These are phyloP conservation scores for Trichosporon coremiiforme DNA, from an alignment of 1,284 basidiomycete species.

Conservation along the genomic window DNA sequence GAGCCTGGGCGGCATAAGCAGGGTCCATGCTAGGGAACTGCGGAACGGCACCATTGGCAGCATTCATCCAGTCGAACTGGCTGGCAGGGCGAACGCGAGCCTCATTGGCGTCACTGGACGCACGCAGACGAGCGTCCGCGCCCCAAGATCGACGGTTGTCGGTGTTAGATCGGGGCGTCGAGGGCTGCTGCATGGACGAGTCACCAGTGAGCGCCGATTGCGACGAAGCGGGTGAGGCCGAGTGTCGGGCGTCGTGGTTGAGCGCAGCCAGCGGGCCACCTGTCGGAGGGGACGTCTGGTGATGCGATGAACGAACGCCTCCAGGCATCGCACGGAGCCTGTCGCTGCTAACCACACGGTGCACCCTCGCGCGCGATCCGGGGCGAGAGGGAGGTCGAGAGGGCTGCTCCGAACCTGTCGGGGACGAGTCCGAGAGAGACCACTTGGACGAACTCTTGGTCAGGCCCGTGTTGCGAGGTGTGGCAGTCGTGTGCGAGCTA, in stretches of 20 bases:
- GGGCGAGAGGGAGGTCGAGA: slow-evolving; percentile 22
- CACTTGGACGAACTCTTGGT: slow-evolving; percentile 30
- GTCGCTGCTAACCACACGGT: slow-evolving; percentile 17
- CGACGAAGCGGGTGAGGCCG: slow-evolving; percentile 37
- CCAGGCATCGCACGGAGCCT: slow-evolving; percentile 21
- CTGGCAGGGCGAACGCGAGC: slow-evolving; percentile 16
- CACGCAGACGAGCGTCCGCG: slow-evolving; percentile 4
- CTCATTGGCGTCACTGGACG: slow-evolving; percentile 20
- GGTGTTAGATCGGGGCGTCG: slow-evolving; percentile 33
- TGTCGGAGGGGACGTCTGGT: slow-evolving; percentile 22
- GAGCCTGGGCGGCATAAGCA: slow-evolving; percentile 13
- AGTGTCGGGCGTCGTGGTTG: slow-evolving; percentile 19
- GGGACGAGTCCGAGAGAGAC: slow-evolving; percentile 29
- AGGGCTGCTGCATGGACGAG: slow-evolving; percentile 32
- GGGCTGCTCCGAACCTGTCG: slow-evolving; percentile 17
- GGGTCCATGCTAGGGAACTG: slow-evolving; percentile 21
- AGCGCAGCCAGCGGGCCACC: slow-evolving; percentile 19
- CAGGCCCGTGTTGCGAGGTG: neutral
- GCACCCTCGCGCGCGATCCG: slow-evolving; percentile 16
- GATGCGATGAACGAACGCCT: neutral
- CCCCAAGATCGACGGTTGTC: slow-evolving; percentile 29
- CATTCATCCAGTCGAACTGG: slow-evolving; percentile 23
- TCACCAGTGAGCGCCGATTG: slow-evolving; percentile 36
- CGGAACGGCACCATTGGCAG: slow-evolving; percentile 7
- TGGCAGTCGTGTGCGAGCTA: slow-evolving; percentile 19